Percentiles rank a stretch among this genome's conserved stretches.
phyloP scores from a whole-genome alignment of 176 grass and related monocot genomes.

The Stipa capillata region DNA sequence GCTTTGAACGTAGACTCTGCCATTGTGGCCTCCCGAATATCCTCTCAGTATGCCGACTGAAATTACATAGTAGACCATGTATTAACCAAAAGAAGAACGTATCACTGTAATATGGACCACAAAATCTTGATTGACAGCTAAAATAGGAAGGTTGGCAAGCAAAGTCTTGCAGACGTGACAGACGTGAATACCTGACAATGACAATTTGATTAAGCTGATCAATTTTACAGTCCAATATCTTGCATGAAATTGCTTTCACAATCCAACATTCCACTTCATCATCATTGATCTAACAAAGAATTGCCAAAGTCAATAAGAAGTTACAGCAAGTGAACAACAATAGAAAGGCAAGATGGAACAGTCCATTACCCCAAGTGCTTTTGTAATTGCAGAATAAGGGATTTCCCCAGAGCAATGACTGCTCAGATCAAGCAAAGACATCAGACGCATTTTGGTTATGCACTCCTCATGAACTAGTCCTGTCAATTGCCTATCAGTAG shows the following conservation, averaged over 20 bases:
- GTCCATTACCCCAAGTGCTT: slow-evolving; percentile 50
- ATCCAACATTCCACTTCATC: slow-evolving; percentile 91
- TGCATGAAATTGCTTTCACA: slow-evolving; percentile 81
- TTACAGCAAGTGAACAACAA: neutral
- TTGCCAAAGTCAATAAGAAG: neutral
- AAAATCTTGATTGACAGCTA: neutral
- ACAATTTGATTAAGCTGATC: slow-evolving; percentile 77
- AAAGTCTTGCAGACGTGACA: neutral
- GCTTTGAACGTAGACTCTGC: slow-evolving; percentile 75
- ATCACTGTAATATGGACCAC: neutral
- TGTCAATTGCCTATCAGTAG: slow-evolving; percentile 17
- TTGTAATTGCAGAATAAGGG: slow-evolving; percentile 74
- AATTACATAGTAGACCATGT: neutral
- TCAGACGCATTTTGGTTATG: slow-evolving; percentile 79
- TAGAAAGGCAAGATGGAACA: neutral
- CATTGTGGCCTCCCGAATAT: slow-evolving; percentile 73
- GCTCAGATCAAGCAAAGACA: slow-evolving; percentile 85
- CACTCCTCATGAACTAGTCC: slow-evolving; percentile 83
- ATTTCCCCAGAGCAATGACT: slow-evolving; percentile 55
- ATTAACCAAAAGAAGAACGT: neutral
- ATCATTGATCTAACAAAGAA: slow-evolving; percentile 61
- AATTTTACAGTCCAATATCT: slow-evolving; percentile 78
- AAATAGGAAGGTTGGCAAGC: neutral
- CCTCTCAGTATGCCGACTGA: slow-evolving; percentile 65
- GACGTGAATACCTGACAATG: slow-evolving; percentile 50